phyloP scores from a whole-genome alignment of 208 protist genomes.

The Herpetomonas samuelpessoai region DNA sequence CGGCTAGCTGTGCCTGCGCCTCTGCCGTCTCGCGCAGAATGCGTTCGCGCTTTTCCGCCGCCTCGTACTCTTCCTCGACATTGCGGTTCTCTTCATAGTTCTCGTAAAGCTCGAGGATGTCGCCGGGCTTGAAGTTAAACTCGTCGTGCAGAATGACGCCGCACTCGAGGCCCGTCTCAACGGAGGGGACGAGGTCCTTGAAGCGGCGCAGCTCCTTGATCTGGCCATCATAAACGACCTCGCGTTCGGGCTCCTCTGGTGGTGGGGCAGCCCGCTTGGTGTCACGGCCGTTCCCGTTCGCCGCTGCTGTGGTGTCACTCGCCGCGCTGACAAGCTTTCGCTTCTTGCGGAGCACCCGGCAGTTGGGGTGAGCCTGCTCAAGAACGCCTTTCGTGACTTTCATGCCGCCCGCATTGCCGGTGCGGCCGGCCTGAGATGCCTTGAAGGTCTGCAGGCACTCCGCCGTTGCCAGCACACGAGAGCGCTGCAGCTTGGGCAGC shows the following conservation, averaged over 20 bases:
- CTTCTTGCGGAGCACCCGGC: conserved; percentile 65
- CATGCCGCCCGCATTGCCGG: conserved; percentile 84
- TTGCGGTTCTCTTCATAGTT: conserved; percentile 74
- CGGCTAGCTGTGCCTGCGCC: conserved; percentile 25
- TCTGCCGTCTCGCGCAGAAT: conserved; percentile 56
- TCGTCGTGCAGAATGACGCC: conserved; percentile 88
- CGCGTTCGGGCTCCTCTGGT: conserved; percentile 27
- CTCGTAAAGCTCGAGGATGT: conserved; percentile 78
- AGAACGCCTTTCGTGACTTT: conserved; percentile 77
- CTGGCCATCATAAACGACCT: conserved; percentile 79
- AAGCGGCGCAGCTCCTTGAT: conserved; percentile 89
- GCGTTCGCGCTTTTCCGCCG: conserved; percentile 62
- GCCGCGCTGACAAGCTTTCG: conserved; percentile 11
- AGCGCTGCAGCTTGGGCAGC: conserved; percentile 66
- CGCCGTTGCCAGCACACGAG: conserved; percentile 58
- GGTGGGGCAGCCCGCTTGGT: background rate
- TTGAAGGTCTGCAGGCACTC: conserved; percentile 84
- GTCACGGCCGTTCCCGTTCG: conserved; percentile 6
- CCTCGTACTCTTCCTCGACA: conserved; percentile 77
- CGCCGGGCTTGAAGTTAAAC: conserved; percentile 76
- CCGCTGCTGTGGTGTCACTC: conserved; percentile 5
- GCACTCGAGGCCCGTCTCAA: conserved; percentile 86
- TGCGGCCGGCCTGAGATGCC: conserved; percentile 78
- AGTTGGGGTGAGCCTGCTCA: conserved; percentile 51
- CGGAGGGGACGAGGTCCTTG: conserved; percentile 82